phyloP scores from a whole-genome alignment of 805 yeast genomes.

The Sugiyamaella marilandica region DNA sequence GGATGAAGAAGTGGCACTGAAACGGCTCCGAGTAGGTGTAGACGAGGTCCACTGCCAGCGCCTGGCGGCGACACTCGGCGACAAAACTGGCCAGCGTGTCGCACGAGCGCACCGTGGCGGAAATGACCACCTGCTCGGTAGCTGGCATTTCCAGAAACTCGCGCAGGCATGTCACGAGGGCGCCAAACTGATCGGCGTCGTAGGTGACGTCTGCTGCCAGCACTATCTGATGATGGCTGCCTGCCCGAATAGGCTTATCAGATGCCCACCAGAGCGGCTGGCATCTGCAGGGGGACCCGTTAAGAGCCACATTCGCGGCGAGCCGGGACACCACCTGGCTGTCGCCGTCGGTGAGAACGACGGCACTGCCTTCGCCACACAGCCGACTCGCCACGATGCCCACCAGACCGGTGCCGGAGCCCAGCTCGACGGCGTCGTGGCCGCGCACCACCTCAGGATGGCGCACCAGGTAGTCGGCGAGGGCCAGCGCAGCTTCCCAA shows the following conservation, averaged over 20 bases:
- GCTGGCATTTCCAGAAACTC: constrained; percentile 20
- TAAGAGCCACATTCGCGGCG: constrained; percentile 42
- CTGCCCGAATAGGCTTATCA: constrained; percentile 23
- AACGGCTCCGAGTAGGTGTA: constrained; percentile 15
- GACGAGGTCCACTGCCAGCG: constrained; percentile 16
- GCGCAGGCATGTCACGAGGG: constrained; percentile 46
- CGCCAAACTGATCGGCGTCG: constrained; percentile 57
- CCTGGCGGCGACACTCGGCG: constrained; percentile 25
- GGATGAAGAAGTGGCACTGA: constrained; percentile 14
- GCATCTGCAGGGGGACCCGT: constrained; percentile 27
- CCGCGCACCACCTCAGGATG: not conserved
- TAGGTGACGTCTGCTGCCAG: constrained; percentile 89
- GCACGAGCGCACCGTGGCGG: constrained; percentile 72
- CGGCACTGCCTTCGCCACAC: constrained; percentile 21
- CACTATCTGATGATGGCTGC: constrained; percentile 40
- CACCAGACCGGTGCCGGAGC: constrained; percentile 86
- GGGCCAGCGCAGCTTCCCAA: constrained; percentile 84
- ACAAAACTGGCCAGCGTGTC: constrained; percentile 46
- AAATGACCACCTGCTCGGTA: constrained; percentile 39
- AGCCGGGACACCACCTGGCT: constrained; percentile 47
- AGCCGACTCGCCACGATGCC: constrained; percentile 39
- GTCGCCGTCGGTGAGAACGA: constrained; percentile 67
- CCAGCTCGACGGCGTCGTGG: constrained; percentile 56
- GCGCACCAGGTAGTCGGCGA: constrained; percentile 48
- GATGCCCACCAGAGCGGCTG: constrained; percentile 20